A percentile compares a stretch with the other conserved stretches of the same genome.
Evolutionary conservation across 495 filamentous ascomycete species (phyloP).

Genomic region (Cercophora scortea): DNA sequence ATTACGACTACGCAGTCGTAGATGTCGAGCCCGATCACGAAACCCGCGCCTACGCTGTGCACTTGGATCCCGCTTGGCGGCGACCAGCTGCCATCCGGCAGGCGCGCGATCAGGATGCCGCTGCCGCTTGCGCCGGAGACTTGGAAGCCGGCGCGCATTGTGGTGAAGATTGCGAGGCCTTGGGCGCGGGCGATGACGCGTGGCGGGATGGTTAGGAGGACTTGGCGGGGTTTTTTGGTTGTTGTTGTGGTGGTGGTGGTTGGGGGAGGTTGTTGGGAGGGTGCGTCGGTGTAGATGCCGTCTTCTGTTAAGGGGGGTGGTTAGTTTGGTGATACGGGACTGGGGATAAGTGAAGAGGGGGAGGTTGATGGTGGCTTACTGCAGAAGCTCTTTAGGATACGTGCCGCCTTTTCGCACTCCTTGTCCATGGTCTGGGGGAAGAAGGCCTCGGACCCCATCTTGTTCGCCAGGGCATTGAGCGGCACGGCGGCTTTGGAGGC

Average conservation of each 20-base stretch:
- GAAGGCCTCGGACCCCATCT: constrained; percentile 55
- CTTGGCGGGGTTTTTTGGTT: constrained; percentile 13
- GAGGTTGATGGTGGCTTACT: constrained; percentile 27
- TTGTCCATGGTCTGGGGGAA: constrained; percentile 72
- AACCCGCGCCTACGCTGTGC: constrained; percentile 67
- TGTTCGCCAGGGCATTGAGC: constrained; percentile 61
- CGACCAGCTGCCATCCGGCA: constrained; percentile 67
- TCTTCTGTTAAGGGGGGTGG: constrained; percentile 11
- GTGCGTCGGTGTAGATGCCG: constrained; percentile 22
- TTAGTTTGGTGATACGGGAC: neutral
- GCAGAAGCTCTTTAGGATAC: constrained; percentile 75
- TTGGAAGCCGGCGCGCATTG: constrained; percentile 74
- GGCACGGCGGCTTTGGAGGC: constrained; percentile 44
- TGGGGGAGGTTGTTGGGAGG: neutral
- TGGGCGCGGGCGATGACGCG: constrained; percentile 67
- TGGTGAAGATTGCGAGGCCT: constrained; percentile 76
- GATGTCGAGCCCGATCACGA: constrained; percentile 72
- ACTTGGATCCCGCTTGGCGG: constrained; percentile 69
- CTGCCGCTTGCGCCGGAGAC: constrained; percentile 69
- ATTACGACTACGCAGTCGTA: constrained; percentile 82
- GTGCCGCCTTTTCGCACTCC: constrained; percentile 79
- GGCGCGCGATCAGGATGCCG: constrained; percentile 62
- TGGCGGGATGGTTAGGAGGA: constrained; percentile 63
- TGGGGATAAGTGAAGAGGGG: neutral
- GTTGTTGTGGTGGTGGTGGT: neutral